Conservation (phyloP, 176 grass and related monocot genomes). For the Chrysopogon serrulatus region DNA sequence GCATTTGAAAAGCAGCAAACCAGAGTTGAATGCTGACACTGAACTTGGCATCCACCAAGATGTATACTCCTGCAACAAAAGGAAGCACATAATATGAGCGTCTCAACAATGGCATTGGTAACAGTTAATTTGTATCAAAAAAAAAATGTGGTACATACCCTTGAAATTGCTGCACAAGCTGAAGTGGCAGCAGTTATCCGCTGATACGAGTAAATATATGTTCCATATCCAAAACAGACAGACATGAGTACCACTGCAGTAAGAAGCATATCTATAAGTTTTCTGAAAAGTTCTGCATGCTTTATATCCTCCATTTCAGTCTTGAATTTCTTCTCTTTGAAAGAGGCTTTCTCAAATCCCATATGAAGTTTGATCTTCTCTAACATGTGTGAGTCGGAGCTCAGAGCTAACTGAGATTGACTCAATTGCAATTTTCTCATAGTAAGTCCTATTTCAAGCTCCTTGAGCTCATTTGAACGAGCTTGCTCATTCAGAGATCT, state of each 20-base stretch:
- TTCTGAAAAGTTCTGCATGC: constrained; percentile 54
- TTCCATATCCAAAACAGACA: no score
- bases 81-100: not conserved
- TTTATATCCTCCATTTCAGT: constrained; percentile 63
- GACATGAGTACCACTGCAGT: no score
- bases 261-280: constrained; percentile 75
- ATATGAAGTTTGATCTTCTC: constrained; percentile 67
- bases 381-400: constrained; percentile 57
- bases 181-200: no score
- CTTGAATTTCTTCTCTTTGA: constrained; percentile 78
- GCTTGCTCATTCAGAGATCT: constrained; percentile 74
- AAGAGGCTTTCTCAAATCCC: constrained; percentile 72
- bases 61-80: constrained; percentile 52
- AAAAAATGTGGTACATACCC: constrained; percentile 36
- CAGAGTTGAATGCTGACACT: no score
- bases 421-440: no score
- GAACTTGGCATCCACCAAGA: constrained; percentile 92
- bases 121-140: not conserved
- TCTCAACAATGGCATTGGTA: not conserved
- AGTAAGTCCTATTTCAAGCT: no score
- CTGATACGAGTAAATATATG: no score
- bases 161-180: no score
- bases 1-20: no score
- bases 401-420: constrained; percentile 60
- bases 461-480: constrained; percentile 77